These are phyloP conservation scores for Diaporthe nobilis DNA, from an alignment of 2,329 filamentous ascomycete genomes.

Conservation along the genomic window DNA sequence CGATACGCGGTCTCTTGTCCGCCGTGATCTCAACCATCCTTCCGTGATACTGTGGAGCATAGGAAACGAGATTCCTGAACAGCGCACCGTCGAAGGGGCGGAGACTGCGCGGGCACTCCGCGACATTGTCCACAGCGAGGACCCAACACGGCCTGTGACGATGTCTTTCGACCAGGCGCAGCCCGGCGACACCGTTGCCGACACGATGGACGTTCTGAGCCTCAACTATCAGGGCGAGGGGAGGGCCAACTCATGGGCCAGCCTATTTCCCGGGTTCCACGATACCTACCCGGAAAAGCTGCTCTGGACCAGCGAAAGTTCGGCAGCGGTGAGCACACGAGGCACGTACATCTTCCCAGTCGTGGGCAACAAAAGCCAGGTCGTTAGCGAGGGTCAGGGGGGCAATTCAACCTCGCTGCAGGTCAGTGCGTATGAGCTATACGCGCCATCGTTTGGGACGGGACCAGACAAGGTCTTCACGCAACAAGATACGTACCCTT, in stretches of 20 bases:
- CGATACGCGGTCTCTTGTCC: slow-evolving; percentile 64
- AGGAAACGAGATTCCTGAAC: slow-evolving; percentile 68
- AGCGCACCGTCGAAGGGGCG: slow-evolving; percentile 53
- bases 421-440: slow-evolving; percentile 67
- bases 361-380: slow-evolving; percentile 52
- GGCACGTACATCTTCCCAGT: slow-evolving; percentile 69
- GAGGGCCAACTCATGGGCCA: not conserved
- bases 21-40: slow-evolving; percentile 69
- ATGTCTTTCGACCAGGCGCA: slow-evolving; percentile 62
- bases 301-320: slow-evolving; percentile 6
- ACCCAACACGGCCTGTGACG: slow-evolving; percentile 61
- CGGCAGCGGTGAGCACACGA: not conserved
- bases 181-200: slow-evolving; percentile 55
- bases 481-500: slow-evolving; percentile 62
- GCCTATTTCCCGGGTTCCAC: not conserved
- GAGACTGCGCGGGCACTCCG: slow-evolving; percentile 53
- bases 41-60: slow-evolving; percentile 67
- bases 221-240: slow-evolving; percentile 20
- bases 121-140: slow-evolving; percentile 61
- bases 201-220: slow-evolving; percentile 54
- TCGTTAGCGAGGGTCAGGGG: slow-evolving; percentile 54
- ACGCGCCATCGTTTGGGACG: slow-evolving; percentile 59
- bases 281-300: not conserved
- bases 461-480: slow-evolving; percentile 68
- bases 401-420: slow-evolving; percentile 54